Evolutionary conservation across 331 rosid species (phyloP).

Genomic region (Dryas integrifolia): DNA sequence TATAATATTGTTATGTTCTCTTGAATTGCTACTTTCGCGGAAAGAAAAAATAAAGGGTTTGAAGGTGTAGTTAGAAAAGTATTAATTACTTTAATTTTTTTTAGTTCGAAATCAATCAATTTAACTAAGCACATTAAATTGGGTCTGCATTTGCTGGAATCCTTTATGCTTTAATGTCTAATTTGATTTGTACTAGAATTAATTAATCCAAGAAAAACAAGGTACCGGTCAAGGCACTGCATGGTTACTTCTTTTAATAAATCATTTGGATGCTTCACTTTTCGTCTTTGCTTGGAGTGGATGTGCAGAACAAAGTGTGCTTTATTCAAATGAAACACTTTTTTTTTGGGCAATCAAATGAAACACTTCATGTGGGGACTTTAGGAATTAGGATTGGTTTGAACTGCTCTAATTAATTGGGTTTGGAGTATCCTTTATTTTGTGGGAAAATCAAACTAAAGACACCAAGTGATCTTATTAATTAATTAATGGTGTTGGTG

Average conservation of each 20-base stretch:
- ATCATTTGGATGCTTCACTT: slow-evolving; percentile 6
- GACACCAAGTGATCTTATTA: too few species aligned
- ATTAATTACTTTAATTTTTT: not conserved
- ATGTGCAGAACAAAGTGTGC: slow-evolving; percentile 19
- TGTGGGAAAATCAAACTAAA: not conserved
- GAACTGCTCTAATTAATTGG: not conserved
- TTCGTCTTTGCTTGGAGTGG: slow-evolving; percentile 26
- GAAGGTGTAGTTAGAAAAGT: not conserved
- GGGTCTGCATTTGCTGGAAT: not conserved
- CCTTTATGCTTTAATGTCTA: slow-evolving; percentile 1
- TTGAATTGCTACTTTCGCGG: not conserved
- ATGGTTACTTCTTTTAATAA: slow-evolving; percentile 21
- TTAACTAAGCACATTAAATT: not conserved
- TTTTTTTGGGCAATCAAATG: too few species aligned
- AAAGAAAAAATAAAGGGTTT: not conserved
- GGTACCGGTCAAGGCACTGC: not conserved
- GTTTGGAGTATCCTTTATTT: not conserved
- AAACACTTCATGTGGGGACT: not conserved
- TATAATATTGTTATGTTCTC: not conserved
- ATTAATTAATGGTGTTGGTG: too few species aligned
- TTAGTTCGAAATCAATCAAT: not conserved
- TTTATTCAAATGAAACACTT: slow-evolving; percentile 8
- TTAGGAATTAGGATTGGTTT: slow-evolving; percentile 13
- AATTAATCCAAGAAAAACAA: not conserved
- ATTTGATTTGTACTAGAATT: not conserved